Conservation (phyloP, 139 green algal genomes). For the Chlorella sp. region DNA sequence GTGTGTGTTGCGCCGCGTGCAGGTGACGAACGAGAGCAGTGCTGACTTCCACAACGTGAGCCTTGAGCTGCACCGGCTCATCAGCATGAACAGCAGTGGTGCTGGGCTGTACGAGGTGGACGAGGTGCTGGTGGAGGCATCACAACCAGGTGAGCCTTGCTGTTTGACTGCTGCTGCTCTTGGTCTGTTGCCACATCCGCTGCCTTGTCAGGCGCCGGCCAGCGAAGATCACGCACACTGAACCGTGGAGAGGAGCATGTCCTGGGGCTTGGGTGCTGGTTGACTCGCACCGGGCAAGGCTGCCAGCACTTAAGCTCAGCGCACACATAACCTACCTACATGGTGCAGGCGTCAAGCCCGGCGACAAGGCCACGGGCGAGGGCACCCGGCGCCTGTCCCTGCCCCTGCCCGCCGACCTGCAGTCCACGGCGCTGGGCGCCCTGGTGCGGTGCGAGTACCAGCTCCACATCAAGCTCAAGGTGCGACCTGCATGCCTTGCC, state of each 20-base stretch:
- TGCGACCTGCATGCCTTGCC: background rate
- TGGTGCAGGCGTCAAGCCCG: background rate
- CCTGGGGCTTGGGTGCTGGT: no score
- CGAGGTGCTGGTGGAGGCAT: background rate
- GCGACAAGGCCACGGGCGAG: background rate
- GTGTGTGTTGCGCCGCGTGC: background rate
- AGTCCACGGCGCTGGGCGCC: background rate
- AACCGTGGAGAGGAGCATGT: no score
- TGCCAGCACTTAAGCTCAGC: no score
- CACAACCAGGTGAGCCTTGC: background rate
- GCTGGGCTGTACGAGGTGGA: background rate
- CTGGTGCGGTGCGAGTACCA: background rate
- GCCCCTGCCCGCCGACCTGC: background rate
- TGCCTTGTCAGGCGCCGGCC: no score
- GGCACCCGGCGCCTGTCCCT: background rate
- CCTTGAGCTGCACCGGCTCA: background rate
- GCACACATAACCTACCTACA: background rate
- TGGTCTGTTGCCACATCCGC: background rate
- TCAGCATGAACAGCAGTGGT: background rate
- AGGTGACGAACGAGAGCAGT: slow-evolving; percentile 2
- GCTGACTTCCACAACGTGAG: background rate
- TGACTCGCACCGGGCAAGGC: no score
- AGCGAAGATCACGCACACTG: no score
- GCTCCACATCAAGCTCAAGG: background rate
- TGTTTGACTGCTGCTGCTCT: background rate